Conservation (phyloP, 2,329 filamentous ascomycete genomes). For the Diaporthe citriasiana region DNA sequence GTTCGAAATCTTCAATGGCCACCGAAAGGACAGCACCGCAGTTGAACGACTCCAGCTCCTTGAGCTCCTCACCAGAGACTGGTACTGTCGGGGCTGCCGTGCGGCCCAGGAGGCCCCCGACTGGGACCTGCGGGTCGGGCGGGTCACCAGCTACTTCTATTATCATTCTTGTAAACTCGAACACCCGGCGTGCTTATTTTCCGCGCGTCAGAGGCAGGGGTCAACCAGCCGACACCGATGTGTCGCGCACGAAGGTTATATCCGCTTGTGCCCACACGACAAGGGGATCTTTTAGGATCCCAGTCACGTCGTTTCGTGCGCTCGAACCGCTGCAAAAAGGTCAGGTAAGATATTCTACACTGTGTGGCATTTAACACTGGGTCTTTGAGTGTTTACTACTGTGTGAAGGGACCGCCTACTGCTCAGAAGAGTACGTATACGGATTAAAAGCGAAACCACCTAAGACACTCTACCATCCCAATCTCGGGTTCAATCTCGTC, state of each 20-base stretch:
- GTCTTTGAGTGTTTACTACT: too few relatives aligned
- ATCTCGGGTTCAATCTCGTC: too few relatives aligned
- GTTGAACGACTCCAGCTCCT: not conserved
- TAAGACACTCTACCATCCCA: too few relatives aligned
- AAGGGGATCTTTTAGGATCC: not conserved
- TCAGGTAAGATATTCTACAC: not conserved
- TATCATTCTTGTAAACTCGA: not conserved
- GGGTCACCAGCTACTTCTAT: not conserved
- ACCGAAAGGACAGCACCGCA: not conserved
- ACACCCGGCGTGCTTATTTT: constrained; percentile 29
- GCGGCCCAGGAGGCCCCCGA: not conserved
- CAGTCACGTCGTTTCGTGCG: not conserved
- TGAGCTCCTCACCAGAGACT: not conserved
- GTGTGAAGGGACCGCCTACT: too few relatives aligned
- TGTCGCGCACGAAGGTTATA: constrained; percentile 20
- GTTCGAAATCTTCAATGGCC: not conserved
- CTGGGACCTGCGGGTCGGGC: not conserved
- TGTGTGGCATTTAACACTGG: too few relatives aligned
- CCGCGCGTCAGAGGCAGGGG: not conserved
- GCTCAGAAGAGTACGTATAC: too few relatives aligned
- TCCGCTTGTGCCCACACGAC: constrained; percentile 17
- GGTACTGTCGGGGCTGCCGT: constrained; percentile 12
- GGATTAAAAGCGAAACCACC: too few relatives aligned
- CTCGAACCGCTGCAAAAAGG: not conserved
- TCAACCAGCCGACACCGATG: not conserved